Evolutionary conservation across 371 early-diverging fungal genomes (phyloP).

Genomic region (Smittium mucronatum): DNA sequence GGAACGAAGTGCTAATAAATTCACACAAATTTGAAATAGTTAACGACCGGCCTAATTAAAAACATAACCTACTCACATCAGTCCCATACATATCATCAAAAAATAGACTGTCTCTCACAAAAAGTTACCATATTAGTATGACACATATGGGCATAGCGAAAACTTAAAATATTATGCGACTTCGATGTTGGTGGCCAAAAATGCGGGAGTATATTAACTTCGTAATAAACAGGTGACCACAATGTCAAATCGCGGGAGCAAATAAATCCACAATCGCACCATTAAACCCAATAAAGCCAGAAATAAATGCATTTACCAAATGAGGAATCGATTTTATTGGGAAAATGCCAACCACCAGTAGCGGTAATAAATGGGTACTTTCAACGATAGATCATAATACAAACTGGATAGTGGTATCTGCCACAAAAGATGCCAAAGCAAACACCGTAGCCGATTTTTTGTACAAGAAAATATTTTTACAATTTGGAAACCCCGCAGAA

Average conservation of each 20-base stretch:
- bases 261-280: too few species aligned
- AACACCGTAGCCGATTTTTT: conserved; percentile 25
- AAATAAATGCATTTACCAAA: conserved; percentile 6
- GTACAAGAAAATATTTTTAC: conserved; percentile 25
- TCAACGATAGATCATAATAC: conserved; percentile 34
- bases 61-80: too few species aligned
- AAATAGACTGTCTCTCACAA: too few species aligned
- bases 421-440: conserved; percentile 21
- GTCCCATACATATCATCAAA: too few species aligned
- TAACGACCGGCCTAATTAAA: too few species aligned
- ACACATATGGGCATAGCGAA: too few species aligned
- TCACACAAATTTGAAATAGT: too few species aligned
- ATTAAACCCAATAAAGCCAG: not conserved
- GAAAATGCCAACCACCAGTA: conserved; percentile 15
- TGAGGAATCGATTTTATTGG: conserved; percentile 34
- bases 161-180: too few species aligned
- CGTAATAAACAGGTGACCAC: conserved; percentile 16
- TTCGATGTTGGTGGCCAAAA: conserved; percentile 25
- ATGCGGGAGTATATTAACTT: conserved; percentile 14
- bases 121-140: too few species aligned
- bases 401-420: conserved; percentile 30
- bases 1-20: too few species aligned
- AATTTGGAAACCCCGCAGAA: conserved; percentile 24
- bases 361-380: conserved; percentile 31
- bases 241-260: conserved; percentile 20